Evolutionary conservation across 345 rosid genomes (phyloP).

Genomic region (Hirschfeldia incana): DNA sequence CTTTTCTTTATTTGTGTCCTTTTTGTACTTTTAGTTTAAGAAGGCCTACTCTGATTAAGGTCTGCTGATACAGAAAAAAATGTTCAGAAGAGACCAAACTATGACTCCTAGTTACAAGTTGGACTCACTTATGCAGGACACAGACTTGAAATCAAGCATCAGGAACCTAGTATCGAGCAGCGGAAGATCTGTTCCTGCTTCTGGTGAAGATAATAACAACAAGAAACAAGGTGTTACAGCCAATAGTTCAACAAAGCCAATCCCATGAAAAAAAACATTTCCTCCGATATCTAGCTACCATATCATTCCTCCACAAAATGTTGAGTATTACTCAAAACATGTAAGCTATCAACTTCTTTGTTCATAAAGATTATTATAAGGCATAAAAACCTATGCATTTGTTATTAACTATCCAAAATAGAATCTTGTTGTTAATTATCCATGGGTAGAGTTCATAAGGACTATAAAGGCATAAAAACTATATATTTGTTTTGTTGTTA

Average conservation of each 20-base stretch:
- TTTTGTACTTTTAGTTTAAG: not conserved
- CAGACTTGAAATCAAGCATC: conserved; percentile 57
- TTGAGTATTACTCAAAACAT: no score
- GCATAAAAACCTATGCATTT: not conserved
- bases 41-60: conserved; percentile 28
- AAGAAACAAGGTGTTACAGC: conserved; percentile 17
- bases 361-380: not conserved
- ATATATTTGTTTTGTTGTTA: not conserved
- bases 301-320: no score
- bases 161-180: conserved; percentile 63
- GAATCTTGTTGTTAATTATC: not conserved
- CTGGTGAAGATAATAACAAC: conserved; percentile 14
- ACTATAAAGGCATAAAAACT: not conserved
- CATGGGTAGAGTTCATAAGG: not conserved
- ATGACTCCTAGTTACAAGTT: conserved; percentile 89
- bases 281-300: no score
- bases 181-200: conserved; percentile 72
- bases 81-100: conserved; percentile 71
- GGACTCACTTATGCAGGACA: conserved; percentile 69
- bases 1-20: not conserved
- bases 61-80: conserved; percentile 67
- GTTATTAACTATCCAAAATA: not conserved
- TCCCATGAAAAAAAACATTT: not conserved
- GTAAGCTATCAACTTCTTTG: not conserved
- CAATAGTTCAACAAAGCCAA: conserved; percentile 28